phyloP scores from a whole-genome alignment of 176 grass and related monocot species.

The Cocos nucifera region DNA sequence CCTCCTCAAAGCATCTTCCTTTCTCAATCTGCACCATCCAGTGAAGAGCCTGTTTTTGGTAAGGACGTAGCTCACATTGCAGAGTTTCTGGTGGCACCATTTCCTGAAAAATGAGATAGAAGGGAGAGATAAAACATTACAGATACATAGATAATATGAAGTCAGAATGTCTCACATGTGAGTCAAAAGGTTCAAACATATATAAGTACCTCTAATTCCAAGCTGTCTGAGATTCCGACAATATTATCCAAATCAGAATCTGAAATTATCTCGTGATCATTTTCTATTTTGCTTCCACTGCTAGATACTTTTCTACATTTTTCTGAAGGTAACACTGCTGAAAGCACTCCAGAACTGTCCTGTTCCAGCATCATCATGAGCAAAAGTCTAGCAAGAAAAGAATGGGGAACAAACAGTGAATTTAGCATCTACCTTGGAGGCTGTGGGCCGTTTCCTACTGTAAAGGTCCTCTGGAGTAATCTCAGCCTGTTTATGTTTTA shows the following conservation, averaged over 20 bases:
- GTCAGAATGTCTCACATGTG: neutral
- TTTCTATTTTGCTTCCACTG: constrained; percentile 37
- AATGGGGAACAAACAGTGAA: constrained; percentile 14
- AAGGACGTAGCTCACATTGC: constrained; percentile 71
- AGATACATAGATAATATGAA: constrained; percentile 15
- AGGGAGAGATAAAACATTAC: constrained; percentile 3
- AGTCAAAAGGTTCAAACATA: constrained; percentile 1
- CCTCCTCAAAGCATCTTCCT: constrained; percentile 59
- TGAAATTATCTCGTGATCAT: constrained; percentile 48
- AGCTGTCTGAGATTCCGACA: constrained; percentile 71
- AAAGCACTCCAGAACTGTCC: constrained; percentile 29
- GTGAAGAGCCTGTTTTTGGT: constrained; percentile 94
- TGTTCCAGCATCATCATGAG: constrained; percentile 32
- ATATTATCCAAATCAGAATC: constrained; percentile 78
- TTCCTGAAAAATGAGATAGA: constrained; percentile 36
- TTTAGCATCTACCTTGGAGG: constrained; percentile 44
- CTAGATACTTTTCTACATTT: constrained; percentile 50
- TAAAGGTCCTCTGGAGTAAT: constrained; percentile 89
- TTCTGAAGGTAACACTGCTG: constrained; percentile 39
- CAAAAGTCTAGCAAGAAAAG: constrained; percentile 22
- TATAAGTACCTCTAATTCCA: constrained; percentile 46
- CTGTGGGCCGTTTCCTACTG: constrained; percentile 59
- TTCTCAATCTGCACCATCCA: constrained; percentile 93
- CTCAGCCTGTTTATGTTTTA: constrained; percentile 42
- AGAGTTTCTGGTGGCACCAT: constrained; percentile 51